phyloP scores from a whole-genome alignment of 208 protist genomes.

The Polymyxa betae region DNA sequence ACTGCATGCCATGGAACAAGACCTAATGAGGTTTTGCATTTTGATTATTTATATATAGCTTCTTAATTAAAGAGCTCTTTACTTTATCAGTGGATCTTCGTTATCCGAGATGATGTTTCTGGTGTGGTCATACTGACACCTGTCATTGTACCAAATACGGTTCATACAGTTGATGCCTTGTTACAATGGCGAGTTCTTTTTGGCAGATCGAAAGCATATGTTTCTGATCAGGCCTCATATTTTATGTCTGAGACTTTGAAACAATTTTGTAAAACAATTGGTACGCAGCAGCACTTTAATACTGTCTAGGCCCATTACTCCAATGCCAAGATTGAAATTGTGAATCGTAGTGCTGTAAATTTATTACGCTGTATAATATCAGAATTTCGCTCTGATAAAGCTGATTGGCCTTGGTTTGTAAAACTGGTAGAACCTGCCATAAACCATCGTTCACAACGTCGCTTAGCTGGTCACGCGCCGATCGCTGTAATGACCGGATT shows the following conservation, averaged over 20 bases:
- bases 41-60: neutral
- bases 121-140: neutral
- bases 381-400: neutral
- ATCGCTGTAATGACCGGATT: neutral
- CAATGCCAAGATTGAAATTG: neutral
- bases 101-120: too few species aligned
- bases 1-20: neutral
- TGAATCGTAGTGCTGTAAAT: neutral
- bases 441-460: neutral
- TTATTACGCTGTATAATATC: neutral
- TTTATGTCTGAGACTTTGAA: neutral
- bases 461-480: too few species aligned
- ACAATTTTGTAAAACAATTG: neutral
- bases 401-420: neutral
- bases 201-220: neutral
- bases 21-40: neutral
- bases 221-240: constrained; percentile 1
- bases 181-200: neutral
- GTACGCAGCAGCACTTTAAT: neutral
- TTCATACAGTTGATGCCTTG: neutral
- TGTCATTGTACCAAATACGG: neutral
- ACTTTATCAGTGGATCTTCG: neutral
- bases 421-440: neutral
- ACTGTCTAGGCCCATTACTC: neutral
- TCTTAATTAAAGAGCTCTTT: neutral